Base-by-base conservation (phyloP, 2,329 filamentous ascomycete species). In the Colletotrichum sp. region DNA sequence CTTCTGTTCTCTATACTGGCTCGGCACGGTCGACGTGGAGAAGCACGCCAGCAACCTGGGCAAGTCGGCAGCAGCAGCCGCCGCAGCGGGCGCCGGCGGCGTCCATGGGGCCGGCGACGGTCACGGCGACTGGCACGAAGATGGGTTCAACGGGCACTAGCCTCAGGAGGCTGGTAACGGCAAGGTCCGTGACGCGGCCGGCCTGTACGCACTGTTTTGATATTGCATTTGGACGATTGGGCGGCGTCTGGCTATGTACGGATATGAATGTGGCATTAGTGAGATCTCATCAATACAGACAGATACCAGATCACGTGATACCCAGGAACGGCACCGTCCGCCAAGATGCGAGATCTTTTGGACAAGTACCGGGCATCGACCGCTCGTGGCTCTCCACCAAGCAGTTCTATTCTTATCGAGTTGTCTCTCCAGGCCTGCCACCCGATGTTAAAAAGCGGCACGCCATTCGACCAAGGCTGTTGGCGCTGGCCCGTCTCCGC, bases 1-100 rank as follows among this genome's bases (percentile, higher is more conserved):
- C 4, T 97, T 99, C 81, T 88, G 94, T 79, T 94, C 95, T 84
- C 87, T 98, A 76, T 98, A 96, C 85, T 96, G 93, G 91, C 92
- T 96, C 81, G 95, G 95, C 75, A 91, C 91, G 5, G 87, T 88
- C 34, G 92, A 95, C 80, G 89, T 92, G 39, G 93, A 93, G 81
- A 83, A 89, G 79, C 91, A 93, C 81, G 89, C 89, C 62, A 90
- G 88, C 79, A 87, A 89, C 77, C 84, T 93, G 68, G 89, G 91
- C 64, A 88, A 89, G 74, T 83, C 85, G 34, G 85, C 85, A 3
- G 85, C 84, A 30, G 66, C 55, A 30, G 88, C 85, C 36, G 88
- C 85, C 73, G 88, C 83, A 58, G 86, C 85, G 60, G 88, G 71
- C 62, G 71, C 85, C 30, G 81, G 79, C 13, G 79, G 67, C 22